Percentiles rank a stretch among this genome's conserved stretches.
Conservation (phyloP, 2,329 filamentous ascomycete species). For the Fusarium albosuccineum region DNA sequence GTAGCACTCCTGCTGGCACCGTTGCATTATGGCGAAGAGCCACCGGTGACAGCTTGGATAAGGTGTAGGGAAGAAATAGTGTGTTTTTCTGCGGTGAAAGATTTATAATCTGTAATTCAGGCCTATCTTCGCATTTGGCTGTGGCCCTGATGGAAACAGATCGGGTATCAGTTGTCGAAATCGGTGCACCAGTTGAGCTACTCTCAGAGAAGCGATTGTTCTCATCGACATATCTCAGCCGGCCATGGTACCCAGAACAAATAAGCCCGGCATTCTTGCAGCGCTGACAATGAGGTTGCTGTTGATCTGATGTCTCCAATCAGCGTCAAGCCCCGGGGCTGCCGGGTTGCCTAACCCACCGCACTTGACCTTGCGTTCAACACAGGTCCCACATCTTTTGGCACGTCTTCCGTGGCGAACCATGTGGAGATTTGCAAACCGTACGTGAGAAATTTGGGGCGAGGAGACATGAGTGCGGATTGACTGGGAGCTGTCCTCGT, state of each 20-base stretch:
- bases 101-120: background rate
- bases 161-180: slow-evolving; percentile 3
- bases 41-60: slow-evolving; percentile 20
- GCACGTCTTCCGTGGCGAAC: slow-evolving; percentile 31
- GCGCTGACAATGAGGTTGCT: slow-evolving; percentile 30
- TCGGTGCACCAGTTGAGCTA: background rate
- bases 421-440: slow-evolving; percentile 13
- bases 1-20: background rate
- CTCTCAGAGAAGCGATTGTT: slow-evolving; percentile 13
- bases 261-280: slow-evolving; percentile 26
- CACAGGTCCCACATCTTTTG: slow-evolving; percentile 31
- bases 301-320: slow-evolving; percentile 16
- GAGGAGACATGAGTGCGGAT: background rate
- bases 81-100: slow-evolving; percentile 11
- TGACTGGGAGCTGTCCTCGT: background rate
- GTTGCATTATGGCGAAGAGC: background rate
- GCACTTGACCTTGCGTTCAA: slow-evolving; percentile 37
- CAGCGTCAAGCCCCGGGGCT: background rate
- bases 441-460: too few species aligned
- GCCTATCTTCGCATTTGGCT: background rate
- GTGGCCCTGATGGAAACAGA: background rate
- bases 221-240: slow-evolving; percentile 34
- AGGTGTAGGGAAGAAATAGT: slow-evolving; percentile 25
- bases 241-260: slow-evolving; percentile 28
- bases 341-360: slow-evolving; percentile 7